Conservation (phyloP, 352 stramenopile species). For the Phytophthora pinifolia region DNA sequence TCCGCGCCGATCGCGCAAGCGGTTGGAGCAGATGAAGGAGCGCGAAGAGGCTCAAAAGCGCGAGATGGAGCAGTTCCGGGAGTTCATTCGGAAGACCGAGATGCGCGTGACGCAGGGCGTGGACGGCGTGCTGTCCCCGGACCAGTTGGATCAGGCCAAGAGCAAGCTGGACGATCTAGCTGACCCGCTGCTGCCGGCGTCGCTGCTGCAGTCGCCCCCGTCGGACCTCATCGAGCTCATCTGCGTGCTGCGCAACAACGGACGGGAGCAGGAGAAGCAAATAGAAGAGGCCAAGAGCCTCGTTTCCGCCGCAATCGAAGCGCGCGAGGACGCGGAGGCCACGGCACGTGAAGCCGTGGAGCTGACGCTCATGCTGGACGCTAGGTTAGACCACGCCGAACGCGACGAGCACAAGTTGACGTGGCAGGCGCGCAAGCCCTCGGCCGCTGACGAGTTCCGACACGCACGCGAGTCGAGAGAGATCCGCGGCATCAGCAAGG, state of each 20-base stretch:
- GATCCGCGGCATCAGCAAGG: constrained; percentile 14
- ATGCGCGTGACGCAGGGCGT: constrained; percentile 30
- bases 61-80: constrained; percentile 88
- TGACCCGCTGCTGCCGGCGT: constrained; percentile 57
- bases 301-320: constrained; percentile 76
- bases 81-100: constrained; percentile 78
- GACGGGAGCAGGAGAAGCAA: constrained; percentile 70
- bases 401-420: constrained; percentile 39
- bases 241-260: constrained; percentile 67
- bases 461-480: constrained; percentile 19
- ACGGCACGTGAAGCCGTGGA: constrained; percentile 75
- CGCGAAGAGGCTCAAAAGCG: constrained; percentile 74
- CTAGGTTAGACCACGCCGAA: constrained; percentile 61
- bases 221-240: constrained; percentile 74
- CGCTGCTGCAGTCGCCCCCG: constrained; percentile 46
- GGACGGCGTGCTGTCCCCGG: constrained; percentile 18
- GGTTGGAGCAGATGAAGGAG: constrained; percentile 64
- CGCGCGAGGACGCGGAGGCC: constrained; percentile 69
- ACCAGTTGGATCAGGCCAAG: constrained; percentile 28
- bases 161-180: constrained; percentile 41
- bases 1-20: constrained; percentile 61
- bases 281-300: constrained; percentile 73
- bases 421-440: constrained; percentile 21
- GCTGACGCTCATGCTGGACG: constrained; percentile 69
- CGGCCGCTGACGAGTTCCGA: constrained; percentile 24